These are phyloP conservation scores for Sclerotinia glacialis DNA, from an alignment of 2,329 filamentous ascomycete genomes.

Conservation along the genomic window DNA sequence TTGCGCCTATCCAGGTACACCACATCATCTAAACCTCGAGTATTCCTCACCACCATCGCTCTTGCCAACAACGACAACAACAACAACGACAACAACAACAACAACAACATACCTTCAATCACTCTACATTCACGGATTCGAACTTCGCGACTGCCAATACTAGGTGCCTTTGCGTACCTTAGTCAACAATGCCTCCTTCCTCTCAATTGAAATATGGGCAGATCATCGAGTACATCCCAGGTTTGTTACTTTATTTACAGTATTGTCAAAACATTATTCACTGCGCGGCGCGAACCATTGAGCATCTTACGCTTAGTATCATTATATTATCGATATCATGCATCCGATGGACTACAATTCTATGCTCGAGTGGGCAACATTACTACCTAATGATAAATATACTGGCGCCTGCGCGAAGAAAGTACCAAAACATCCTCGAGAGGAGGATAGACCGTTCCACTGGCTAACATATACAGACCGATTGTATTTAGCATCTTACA, in stretches of 20 bases:
- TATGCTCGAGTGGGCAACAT: constrained; percentile 33
- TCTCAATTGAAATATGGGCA: constrained; percentile 64
- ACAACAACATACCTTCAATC: not conserved
- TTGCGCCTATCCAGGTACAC: not conserved
- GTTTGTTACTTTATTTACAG: constrained; percentile 49
- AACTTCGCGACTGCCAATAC: constrained; percentile 14
- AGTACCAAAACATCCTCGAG: constrained; percentile 1
- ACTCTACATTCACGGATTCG: not conserved
- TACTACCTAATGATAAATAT: constrained; percentile 27
- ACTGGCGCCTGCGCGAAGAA: constrained; percentile 17
- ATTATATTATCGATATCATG: constrained; percentile 30
- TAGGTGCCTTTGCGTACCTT: constrained; percentile 14
- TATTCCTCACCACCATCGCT: not conserved
- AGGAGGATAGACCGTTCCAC: constrained; percentile 26
- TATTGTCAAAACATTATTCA: constrained; percentile 21
- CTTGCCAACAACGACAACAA: not conserved
- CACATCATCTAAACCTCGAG: not conserved
- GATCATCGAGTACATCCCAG: constrained; percentile 94
- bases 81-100: not conserved
- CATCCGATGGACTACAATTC: constrained; percentile 26
- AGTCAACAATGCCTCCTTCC: constrained; percentile 44
- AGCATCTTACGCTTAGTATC: constrained; percentile 27
- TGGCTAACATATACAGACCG: constrained; percentile 64
- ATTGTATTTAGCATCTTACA: constrained; percentile 90
- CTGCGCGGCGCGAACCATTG: constrained; percentile 24